phyloP scores from a whole-genome alignment of 192 early-diverging fungal species.

The Powellomyces hirtus region DNA sequence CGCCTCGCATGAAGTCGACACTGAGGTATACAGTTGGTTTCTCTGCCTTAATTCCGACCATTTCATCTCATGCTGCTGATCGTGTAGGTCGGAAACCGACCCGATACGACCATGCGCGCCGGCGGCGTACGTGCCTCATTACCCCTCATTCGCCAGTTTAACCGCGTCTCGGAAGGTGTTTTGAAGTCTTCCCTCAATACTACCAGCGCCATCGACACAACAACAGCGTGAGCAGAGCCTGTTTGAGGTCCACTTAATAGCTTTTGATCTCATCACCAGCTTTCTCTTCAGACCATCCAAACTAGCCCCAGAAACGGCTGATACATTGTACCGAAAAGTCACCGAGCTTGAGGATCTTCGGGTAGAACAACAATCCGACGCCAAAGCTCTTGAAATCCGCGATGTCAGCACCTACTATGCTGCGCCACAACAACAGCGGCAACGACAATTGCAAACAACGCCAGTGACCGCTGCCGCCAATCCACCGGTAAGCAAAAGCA shows the following conservation, averaged over 20 bases:
- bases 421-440: too few species aligned
- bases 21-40: too few species aligned
- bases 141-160: slow-evolving; percentile 82
- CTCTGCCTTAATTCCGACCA: slow-evolving; percentile 33
- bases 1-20: slow-evolving; percentile 76
- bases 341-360: slow-evolving; percentile 72
- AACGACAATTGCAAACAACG: too few species aligned
- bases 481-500: too few species aligned
- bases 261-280: too few species aligned
- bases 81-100: slow-evolving; percentile 65
- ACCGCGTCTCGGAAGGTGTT: slow-evolving; percentile 83
- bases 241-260: too few species aligned
- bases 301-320: slow-evolving; percentile 8
- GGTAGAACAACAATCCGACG: slow-evolving; percentile 42
- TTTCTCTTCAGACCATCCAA: too few species aligned
- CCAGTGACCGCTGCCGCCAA: too few species aligned
- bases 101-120: slow-evolving; percentile 80
- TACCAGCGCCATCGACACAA: too few species aligned
- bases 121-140: slow-evolving; percentile 59
- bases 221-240: too few species aligned
- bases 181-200: too few species aligned
- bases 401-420: slow-evolving; percentile 54
- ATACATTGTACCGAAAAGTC: slow-evolving; percentile 32
- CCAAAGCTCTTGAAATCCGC: slow-evolving; percentile 66
- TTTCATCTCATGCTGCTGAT: slow-evolving; percentile 27